Conservation (phyloP, 2,329 filamentous ascomycete genomes). For the Nigrograna mackinnonii region DNA sequence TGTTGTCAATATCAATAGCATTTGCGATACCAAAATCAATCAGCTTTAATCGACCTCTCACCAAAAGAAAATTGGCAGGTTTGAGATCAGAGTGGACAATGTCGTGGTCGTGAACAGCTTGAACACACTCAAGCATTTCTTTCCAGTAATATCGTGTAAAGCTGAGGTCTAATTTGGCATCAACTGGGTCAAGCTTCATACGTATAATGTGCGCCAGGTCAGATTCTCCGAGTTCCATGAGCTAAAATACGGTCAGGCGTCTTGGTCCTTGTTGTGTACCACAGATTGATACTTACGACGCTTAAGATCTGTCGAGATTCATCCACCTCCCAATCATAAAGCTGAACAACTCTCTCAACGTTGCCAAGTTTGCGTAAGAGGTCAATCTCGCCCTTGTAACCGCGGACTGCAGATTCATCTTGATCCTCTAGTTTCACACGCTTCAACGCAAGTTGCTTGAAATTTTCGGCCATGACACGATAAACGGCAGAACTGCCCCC, state of each 20-base stretch:
- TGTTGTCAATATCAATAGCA: conserved; percentile 92
- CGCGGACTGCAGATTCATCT: conserved; percentile 79
- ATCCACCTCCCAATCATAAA: conserved; percentile 94
- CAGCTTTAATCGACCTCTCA: conserved; percentile 86
- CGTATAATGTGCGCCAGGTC: conserved; percentile 87
- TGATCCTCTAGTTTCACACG: conserved; percentile 88
- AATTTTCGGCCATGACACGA: conserved; percentile 95
- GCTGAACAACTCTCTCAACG: conserved; percentile 85
- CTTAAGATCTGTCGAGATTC: conserved; percentile 86
- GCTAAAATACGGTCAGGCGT: conserved; percentile 49
- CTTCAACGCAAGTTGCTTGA: conserved; percentile 93
- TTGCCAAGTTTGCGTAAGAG: conserved; percentile 79
- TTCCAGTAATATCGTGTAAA: conserved; percentile 99
- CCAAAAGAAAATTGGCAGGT: conserved; percentile 94
- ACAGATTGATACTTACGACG: conserved; percentile 62
- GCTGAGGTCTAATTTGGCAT: conserved; percentile 78
- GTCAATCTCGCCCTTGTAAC: conserved; percentile 95
- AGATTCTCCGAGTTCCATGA: conserved; percentile 97
- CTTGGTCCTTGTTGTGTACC: conserved; percentile 3
- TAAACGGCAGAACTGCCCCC: conserved; percentile 95
- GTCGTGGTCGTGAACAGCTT: conserved; percentile 84
- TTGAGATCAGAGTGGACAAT: conserved; percentile 98
- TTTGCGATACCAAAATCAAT: conserved; percentile 99
- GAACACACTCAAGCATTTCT: conserved; percentile 96
- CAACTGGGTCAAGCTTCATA: conserved; percentile 60